Evolutionary conservation across 1,284 basidiomycete species (phyloP), one percentile per base, ranked within the genome.

Genomic region (Xerocomus amazonicus): DNA sequence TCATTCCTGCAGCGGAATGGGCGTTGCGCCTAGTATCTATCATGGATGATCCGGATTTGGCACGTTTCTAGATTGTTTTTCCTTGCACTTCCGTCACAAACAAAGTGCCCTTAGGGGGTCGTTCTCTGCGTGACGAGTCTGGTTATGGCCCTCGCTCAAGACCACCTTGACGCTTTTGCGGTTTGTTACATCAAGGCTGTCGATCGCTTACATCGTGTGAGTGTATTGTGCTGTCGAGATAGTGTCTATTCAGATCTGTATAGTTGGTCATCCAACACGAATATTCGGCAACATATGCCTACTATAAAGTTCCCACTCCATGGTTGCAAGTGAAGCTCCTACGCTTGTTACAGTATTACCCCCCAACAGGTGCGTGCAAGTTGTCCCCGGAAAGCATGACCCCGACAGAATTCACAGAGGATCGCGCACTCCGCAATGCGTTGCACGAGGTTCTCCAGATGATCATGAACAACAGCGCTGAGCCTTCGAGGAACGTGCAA

Each of bases 291-390:
- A 88, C 92, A 48, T 98, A 99, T 65, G 79, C 95, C 28, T 99
- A 99, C 69, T 99, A 99, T 74, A 92, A 92, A 70, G 91, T 98
- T 3, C 97, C 97, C 17, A 91, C 92, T 32, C 96, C 96, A 0
- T 99, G 96, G 97, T 76, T 99, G 28, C 96, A 99, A 73, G 92
- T 98, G 57, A 98, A 98, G 70, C 79, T 99, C 6, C 75, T 99
- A 13, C 86, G 94, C 14, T 70, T 99, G 28, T 70, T 99, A 40
- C 97, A 99, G 68, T 97, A 97, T 69, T 99, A 98, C 65, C 87
- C 95, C 6, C 91, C 94, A 3, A 87, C 93, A 57, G 91, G 92
- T 93, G 54, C 53, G 77, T 66, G 31, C 26, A 36, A 34, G 28
- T 41, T 53, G 14, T 17, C 6, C 36, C 9, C 44, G 23, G 48